phyloP scores from a whole-genome alignment of 1,139 yeast species.

The Suhomyces atakaporum region DNA sequence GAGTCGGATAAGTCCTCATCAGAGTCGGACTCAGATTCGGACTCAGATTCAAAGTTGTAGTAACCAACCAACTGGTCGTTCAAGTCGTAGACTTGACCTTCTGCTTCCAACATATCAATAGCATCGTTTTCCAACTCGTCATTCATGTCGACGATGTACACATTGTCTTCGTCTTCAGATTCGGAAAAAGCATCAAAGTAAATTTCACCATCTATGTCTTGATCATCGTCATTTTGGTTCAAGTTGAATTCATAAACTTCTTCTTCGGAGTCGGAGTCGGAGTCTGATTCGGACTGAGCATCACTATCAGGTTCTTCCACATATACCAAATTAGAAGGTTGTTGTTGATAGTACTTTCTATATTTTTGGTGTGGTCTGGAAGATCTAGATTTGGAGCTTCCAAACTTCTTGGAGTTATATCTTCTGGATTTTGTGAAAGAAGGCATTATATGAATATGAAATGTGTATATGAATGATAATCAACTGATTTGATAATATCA shows the following conservation, averaged over 20 bases:
- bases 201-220: conserved; percentile 13
- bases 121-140: conserved; percentile 42
- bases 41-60: conserved; percentile 30
- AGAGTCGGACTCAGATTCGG: conserved; percentile 11
- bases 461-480: conserved; percentile 3
- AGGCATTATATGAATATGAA: conserved; percentile 9
- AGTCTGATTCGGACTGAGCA: conserved; percentile 13
- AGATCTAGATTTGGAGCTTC: conserved; percentile 5
- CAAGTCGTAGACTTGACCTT: conserved; percentile 40
- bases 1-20: conserved; percentile 15
- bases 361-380: conserved; percentile 20
- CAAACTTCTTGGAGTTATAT: conserved; percentile 11
- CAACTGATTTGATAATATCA: conserved; percentile 6
- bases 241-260: conserved; percentile 31
- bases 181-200: conserved; percentile 14
- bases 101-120: conserved; percentile 36
- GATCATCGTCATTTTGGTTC: conserved; percentile 19
- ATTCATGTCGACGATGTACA: conserved; percentile 34
- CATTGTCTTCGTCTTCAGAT: conserved; percentile 15
- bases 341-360: conserved; percentile 38
- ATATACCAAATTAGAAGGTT: conserved; percentile 33
- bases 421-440: conserved; percentile 12
- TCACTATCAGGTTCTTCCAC: conserved; percentile 45
- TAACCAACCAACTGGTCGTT: conserved; percentile 43
- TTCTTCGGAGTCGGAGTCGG: conserved; percentile 14